Evolutionary conservation across 768 basidiomycete genomes (phyloP), one percentile per base, ranked within the genome.

Genomic region (Lentinula detonsa): DNA sequence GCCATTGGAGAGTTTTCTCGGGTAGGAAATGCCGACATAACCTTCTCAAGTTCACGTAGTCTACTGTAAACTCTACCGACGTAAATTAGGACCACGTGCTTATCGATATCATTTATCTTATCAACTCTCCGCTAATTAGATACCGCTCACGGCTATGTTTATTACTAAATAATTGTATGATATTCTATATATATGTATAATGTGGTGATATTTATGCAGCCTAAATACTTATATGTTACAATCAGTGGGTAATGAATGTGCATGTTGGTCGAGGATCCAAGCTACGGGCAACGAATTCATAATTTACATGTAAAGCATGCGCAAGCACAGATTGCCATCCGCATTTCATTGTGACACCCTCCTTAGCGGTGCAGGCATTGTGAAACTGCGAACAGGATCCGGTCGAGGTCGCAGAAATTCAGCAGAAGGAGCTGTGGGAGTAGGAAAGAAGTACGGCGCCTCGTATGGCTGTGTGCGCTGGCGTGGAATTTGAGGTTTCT

Each of bases 401-500:
- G 64, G 70, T 6, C 65, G 64, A 35, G 65, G 61, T 34, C 62
- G 68, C 1, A 72, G 65, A 59, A 77, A 76, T 33, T 65, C 71
- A 10, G 63, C 63, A n/a, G 68, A 71, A 0, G 72, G 75, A 0
- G 75, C 72, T 2, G 67, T 65, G 2, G 86, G 86, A 5, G 77
- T 72, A 18, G 83, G 79, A 65, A 83, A 81, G 70, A 84, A 85
- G 66, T 84, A 86, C 1, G 85, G 85, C 4, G 84, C 85, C 61
- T 82, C 81, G 64, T 87, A 88, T 2, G 86, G 85, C 53, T 83
- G 75, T 1, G 86, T 87, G 7, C 80, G 78, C 35, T 23, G 46
- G 21, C 79, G 69, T 21, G 74, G 65, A 0, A 72, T 67, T 54
- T 71, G 69, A 3, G 75, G 72, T 46, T 71, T 71, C 63, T 76